Evolutionary conservation across 1,284 basidiomycete genomes (phyloP), one percentile per base, ranked within the genome.

Genomic region (Papiliotrema fonsecae): DNA sequence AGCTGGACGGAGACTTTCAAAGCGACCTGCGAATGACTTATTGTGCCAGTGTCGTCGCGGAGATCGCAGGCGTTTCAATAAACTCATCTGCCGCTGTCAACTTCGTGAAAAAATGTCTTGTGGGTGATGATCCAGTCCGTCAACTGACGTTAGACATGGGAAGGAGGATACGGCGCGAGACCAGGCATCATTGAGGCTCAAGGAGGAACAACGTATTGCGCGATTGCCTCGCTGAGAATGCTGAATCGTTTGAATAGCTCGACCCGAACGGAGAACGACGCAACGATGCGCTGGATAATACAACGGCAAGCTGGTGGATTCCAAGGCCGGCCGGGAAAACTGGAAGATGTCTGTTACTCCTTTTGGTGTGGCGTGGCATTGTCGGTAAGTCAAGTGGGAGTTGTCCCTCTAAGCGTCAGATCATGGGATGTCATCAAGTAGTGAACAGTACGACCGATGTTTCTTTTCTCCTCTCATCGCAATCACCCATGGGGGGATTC

Each of bases 141-240:
- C n/a, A 27, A 11, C 39, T 10, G 39, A 41, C 24, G n/a, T 2
- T 65, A 96, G 89, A 85, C 85, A 10, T 90, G 90, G 66, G 93
- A 97, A 77, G 92, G 92, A 21, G 92, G 88, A 0, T 97, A 89
- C 62, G 88, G 87, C 0, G 88, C 92, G 64, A 78, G 81, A 1
- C 85, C 88, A 0, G 80, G 78, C 28, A 81, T 62, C 1, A 57
- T 85, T 35, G 94, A 98, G 73, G 86, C 90, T 3, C 85, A 93
- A 70, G 90, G 91, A 19, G 94, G 94, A 5, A 89, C 90, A 31
- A 94, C 93, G 0, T 97, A 97, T 70, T 96, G 88, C 60, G 86
- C 87, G 0, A 68, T 96, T 13, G 88, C 92, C 1, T 80, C 86
- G 0, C 78, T 94, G 3, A 69, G 79, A 27, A 78, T 96, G 2